phyloP scores from a whole-genome alignment of 345 rosid genomes.

The Angophora floribunda region DNA sequence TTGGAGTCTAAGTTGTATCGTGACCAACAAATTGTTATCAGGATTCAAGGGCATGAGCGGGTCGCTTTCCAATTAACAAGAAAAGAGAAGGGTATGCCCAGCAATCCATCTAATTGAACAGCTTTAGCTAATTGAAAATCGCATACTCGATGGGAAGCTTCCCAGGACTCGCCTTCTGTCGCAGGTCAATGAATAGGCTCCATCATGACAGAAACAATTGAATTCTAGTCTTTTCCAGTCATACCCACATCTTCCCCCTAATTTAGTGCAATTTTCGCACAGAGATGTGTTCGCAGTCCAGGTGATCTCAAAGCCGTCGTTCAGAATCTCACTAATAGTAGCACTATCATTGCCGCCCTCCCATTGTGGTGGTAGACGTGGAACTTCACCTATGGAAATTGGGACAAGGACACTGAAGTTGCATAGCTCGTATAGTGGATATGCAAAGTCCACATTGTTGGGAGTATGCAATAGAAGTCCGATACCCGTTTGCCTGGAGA shows the following conservation, averaged over 20 bases:
- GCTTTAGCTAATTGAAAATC: no score
- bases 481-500: no score
- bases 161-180: no score
- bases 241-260: neutral
- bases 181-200: neutral
- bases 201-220: neutral
- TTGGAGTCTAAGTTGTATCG: no score
- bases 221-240: neutral
- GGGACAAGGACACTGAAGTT: neutral
- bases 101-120: no score
- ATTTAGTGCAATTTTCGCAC: neutral
- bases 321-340: neutral
- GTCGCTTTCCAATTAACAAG: no score
- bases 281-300: neutral
- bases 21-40: no score
- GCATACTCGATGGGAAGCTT: neutral
- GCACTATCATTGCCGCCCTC: neutral
- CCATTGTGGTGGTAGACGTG: neutral
- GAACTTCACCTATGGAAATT: accelerated
- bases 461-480: no score
- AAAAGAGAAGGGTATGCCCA: no score
- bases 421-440: accelerated
- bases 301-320: neutral
- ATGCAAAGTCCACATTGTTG: accelerated
- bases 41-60: no score